Percentiles rank a stretch among this genome's conserved stretches.
These are phyloP conservation scores for Amaranthus palmeri DNA, from an alignment of 148 eudicot genomes.

Conservation along the genomic window DNA sequence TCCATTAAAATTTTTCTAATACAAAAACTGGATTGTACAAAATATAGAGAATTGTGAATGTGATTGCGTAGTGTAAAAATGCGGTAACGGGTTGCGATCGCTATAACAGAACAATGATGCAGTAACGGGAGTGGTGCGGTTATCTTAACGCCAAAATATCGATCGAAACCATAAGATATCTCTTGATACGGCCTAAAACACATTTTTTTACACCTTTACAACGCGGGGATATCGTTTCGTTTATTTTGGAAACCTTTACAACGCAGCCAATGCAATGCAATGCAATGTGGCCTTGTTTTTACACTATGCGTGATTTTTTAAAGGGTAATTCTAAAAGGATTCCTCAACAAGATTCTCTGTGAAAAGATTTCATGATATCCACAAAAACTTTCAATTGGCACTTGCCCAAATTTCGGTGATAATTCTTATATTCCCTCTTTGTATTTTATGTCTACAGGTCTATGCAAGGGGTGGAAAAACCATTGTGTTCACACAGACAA, in stretches of 20 bases:
- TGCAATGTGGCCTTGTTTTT: too few species aligned
- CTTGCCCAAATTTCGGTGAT: neutral
- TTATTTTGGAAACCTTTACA: too few species aligned
- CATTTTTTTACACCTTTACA: too few species aligned
- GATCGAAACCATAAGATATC: too few species aligned
- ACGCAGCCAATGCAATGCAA: too few species aligned
- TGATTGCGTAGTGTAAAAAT: neutral
- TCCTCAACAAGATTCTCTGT: neutral
- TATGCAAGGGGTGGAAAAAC: constrained; percentile 98
- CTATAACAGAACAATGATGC: too few species aligned
- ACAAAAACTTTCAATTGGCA: neutral
- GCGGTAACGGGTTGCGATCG: neutral
- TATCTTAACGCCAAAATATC: too few species aligned
- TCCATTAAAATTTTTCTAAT: neutral
- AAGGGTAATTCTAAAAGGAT: neutral
- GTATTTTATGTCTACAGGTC: constrained; percentile 42
- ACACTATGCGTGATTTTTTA: neutral
- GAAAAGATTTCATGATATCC: neutral
- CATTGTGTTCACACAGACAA: constrained; percentile 89
- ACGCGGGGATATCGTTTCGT: too few species aligned
- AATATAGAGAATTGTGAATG: neutral
- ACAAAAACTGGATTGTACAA: neutral
- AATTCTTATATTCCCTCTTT: neutral
- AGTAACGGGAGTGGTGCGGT: neutral
- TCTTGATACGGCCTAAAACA: too few species aligned